phyloP scores from a whole-genome alignment of 257 asterid genomes.

The Solanum chilense region DNA sequence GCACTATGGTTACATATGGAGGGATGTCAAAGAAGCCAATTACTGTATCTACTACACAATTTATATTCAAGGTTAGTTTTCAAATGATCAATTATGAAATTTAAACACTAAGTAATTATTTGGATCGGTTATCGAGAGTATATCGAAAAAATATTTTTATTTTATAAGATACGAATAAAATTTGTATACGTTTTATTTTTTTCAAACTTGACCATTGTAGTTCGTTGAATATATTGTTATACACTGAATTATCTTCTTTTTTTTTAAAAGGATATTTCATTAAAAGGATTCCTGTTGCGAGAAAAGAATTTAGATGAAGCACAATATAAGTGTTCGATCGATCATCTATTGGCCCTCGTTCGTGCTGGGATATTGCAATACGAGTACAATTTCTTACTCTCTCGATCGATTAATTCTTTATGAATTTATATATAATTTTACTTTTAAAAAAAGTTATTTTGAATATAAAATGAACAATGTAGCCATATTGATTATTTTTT shows the following conservation, averaged over 20 bases:
- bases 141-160: too few relatives aligned
- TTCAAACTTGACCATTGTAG: too few relatives aligned
- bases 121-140: neutral
- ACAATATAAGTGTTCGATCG: conserved; percentile 54
- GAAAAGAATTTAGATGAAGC: conserved; percentile 43
- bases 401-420: neutral
- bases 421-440: too few relatives aligned
- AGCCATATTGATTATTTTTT: too few relatives aligned
- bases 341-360: conserved; percentile 53
- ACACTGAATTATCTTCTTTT: neutral
- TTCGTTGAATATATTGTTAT: neutral
- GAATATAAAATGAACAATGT: too few relatives aligned
- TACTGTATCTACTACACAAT: conserved; percentile 62
- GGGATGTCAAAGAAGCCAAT: conserved; percentile 11
- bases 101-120: neutral
- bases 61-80: conserved; percentile 65
- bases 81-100: neutral
- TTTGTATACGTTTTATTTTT: too few relatives aligned
- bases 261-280: conserved; percentile 55
- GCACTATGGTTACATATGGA: neutral
- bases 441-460: too few relatives aligned
- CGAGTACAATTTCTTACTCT: conserved; percentile 37
- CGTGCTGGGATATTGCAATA: conserved; percentile 58
- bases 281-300: conserved; percentile 83
- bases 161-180: too few relatives aligned